Evolutionary conservation across 352 stramenopile genomes (phyloP).

Genomic region (Aphanomyces stellatus): DNA sequence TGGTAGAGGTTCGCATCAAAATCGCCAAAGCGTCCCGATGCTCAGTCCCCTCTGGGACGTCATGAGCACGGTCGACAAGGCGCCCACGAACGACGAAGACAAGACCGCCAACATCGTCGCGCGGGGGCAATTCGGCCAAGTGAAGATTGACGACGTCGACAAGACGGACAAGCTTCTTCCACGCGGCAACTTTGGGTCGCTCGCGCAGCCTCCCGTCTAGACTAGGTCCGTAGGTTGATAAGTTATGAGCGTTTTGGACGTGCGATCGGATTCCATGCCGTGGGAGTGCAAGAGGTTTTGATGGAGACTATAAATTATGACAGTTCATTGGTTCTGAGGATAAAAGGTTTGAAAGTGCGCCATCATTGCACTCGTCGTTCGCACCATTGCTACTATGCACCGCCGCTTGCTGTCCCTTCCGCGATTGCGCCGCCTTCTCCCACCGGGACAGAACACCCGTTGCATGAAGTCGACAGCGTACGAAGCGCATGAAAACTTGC

Average conservation of each 20-base stretch:
- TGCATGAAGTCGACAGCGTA: too few species aligned
- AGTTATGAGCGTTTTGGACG: background rate
- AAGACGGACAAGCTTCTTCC: slow-evolving; percentile 17
- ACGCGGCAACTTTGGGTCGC: slow-evolving; percentile 12
- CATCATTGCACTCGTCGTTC: too few species aligned
- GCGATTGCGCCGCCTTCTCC: too few species aligned
- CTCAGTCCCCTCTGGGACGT: slow-evolving; percentile 10
- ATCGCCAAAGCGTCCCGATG: slow-evolving; percentile 14
- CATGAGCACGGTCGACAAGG: slow-evolving; percentile 1
- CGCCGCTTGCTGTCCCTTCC: too few species aligned
- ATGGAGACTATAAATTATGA: background rate
- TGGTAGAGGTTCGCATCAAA: too few species aligned
- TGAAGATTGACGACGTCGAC: slow-evolving; percentile 9
- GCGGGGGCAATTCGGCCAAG: slow-evolving; percentile 2
- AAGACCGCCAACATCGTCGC: slow-evolving; percentile 13
- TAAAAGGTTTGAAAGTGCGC: too few species aligned
- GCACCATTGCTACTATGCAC: too few species aligned
- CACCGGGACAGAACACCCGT: too few species aligned
- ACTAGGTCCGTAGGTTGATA: too few species aligned
- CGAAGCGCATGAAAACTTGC: background rate
- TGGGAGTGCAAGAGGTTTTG: background rate
- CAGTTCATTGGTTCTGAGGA: background rate
- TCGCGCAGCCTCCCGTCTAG: background rate
- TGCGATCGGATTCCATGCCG: background rate
- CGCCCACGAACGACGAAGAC: slow-evolving; percentile 3